Conservation (phyloP, 768 basidiomycete species). For the Pilatotrama ljubarskyi region DNA sequence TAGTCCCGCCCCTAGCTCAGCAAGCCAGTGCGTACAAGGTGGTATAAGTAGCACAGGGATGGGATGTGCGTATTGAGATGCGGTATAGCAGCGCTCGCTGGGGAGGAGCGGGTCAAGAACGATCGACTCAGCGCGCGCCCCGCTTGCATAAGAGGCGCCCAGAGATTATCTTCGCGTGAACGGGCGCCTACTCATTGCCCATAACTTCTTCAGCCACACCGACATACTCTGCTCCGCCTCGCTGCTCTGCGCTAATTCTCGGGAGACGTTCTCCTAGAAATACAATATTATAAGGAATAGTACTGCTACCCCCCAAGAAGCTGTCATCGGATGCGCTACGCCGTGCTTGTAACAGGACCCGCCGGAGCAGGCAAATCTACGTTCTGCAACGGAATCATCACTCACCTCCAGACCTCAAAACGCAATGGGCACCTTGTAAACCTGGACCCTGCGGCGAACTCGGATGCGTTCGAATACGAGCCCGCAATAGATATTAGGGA, state of each 20-base stretch:
- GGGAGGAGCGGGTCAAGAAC: background rate
- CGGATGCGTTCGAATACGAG: conserved; percentile 86
- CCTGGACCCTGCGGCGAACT: conserved; percentile 90
- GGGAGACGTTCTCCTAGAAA: background rate
- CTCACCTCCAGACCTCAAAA: conserved; percentile 80
- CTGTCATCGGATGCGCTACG: conserved; percentile 72
- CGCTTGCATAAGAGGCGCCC: background rate
- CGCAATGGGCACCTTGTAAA: conserved; percentile 92
- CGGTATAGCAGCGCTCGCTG: background rate
- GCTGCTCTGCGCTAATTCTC: background rate
- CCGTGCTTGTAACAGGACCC: conserved; percentile 89
- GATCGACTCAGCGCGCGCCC: background rate
- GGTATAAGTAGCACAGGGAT: background rate
- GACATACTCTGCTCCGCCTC: background rate
- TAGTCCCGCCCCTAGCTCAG: background rate
- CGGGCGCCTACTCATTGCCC: background rate
- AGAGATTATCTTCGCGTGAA: conserved; percentile 9
- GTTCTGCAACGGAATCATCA: conserved; percentile 84
- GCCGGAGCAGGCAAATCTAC: conserved; percentile 98
- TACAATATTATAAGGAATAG: background rate
- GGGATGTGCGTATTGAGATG: background rate
- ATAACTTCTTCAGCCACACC: conserved; percentile 4
- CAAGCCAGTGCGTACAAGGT: background rate
- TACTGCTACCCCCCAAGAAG: background rate
- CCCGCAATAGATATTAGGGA: conserved; percentile 94